A percentile compares a stretch with the other conserved stretches of the same genome.
Conservation (phyloP, 768 basidiomycete species). For the Leccinum imitatum region DNA sequence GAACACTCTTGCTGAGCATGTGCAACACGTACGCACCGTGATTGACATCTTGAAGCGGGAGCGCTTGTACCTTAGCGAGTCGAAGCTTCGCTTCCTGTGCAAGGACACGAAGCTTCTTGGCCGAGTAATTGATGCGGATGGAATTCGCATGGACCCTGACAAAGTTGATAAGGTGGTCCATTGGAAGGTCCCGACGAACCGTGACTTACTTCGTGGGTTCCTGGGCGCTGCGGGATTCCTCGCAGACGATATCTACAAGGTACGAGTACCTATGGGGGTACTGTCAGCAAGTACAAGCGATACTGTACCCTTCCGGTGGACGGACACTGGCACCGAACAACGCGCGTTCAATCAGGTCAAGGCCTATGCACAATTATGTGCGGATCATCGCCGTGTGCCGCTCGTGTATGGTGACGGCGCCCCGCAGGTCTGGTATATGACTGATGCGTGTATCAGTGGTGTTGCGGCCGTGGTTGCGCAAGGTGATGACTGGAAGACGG, state of each 20-base stretch:
- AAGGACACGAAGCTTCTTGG: no score
- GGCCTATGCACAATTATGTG: not conserved
- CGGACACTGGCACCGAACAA: not conserved
- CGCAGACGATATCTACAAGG: slow-evolving; percentile 4
- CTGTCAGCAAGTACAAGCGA: not conserved
- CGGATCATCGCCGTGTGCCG: not conserved
- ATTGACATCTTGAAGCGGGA: no score
- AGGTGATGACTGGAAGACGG: not conserved
- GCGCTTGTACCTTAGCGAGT: no score
- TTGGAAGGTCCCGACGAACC: slow-evolving; percentile 1
- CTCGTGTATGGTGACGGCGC: not conserved
- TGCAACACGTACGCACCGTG: no score
- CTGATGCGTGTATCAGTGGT: not conserved
- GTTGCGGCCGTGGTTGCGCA: not conserved
- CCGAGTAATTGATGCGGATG: no score
- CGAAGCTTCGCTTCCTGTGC: no score
- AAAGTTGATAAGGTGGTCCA: not conserved
- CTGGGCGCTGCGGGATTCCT: not conserved
- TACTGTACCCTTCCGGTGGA: not conserved
- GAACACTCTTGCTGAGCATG: no score
- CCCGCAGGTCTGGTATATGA: not conserved
- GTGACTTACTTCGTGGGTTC: not conserved
- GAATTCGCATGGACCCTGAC: no score
- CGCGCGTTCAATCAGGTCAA: not conserved
- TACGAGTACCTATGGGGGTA: not conserved